Evolutionary conservation across 2,329 filamentous ascomycete genomes (phyloP).

Genomic region (Cercospora sp.): DNA sequence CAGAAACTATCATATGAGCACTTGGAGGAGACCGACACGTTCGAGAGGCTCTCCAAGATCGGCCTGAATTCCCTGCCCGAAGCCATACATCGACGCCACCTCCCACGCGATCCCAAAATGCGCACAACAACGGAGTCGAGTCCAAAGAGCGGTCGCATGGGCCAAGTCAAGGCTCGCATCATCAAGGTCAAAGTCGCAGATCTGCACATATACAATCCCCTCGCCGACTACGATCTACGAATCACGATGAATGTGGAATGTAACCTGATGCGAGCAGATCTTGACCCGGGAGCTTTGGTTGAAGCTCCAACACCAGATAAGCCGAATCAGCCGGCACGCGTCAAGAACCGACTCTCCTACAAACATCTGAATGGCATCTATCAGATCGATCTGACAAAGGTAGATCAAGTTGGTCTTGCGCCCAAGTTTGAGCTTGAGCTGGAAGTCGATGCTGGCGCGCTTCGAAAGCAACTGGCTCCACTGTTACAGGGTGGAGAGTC

Average conservation of each 20-base stretch:
- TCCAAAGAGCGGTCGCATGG: constrained; percentile 59
- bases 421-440: constrained; percentile 83
- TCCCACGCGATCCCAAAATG: constrained; percentile 63
- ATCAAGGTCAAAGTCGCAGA: constrained; percentile 82
- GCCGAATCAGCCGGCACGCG: constrained; percentile 43
- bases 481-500: constrained; percentile 56
- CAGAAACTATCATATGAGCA: constrained; percentile 78
- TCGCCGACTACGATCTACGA: constrained; percentile 79
- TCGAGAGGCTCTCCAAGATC: constrained; percentile 70
- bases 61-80: constrained; percentile 61
- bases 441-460: constrained; percentile 64
- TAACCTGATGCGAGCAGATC: constrained; percentile 54
- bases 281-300: constrained; percentile 60
- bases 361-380: constrained; percentile 72
- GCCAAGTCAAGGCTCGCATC: constrained; percentile 70
- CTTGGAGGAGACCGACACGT: constrained; percentile 77
- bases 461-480: constrained; percentile 66
- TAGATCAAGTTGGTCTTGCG: constrained; percentile 56
- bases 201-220: constrained; percentile 81
- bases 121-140: constrained; percentile 66
- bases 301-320: constrained; percentile 51
- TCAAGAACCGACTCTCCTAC: constrained; percentile 89
- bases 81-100: constrained; percentile 45
- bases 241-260: constrained; percentile 95
- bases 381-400: constrained; percentile 90